Base-by-base conservation (phyloP, 352 stramenopile species). In the Halophytophthora polymorphica region DNA sequence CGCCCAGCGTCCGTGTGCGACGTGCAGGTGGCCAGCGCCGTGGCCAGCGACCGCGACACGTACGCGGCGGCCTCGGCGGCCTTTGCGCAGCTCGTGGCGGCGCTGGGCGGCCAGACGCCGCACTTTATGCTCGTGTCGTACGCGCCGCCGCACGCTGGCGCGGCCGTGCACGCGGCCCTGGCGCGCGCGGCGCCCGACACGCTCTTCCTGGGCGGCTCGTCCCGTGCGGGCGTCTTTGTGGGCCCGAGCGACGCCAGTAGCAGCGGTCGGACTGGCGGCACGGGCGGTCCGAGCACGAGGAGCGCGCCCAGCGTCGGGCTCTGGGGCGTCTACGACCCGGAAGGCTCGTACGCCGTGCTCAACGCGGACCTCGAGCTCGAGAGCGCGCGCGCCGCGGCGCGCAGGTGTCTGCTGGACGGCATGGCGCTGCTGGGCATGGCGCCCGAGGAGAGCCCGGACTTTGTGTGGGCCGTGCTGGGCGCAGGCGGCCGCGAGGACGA, bases 81-180 rank as follows among this genome's bases (percentile, higher is more conserved):
- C 7, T 94, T 88, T 53, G 33, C 64, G 13, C 71, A 73, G 23
- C 76, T 94, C 8, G 64, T 78, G 25, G 66, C 46, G 31, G 64
- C 77, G 23, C 67, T 94, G 2, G 70, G 79, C 11, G 77, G 81
- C 25, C 59, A 73, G n/a, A 60, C 66, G 22, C 83, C 83, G 15
- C 79, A 90, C 41, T 86, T 94, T 36, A 89, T 89, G 75, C 67
- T 90, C 45, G 73, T 92, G 12, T 74, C 81, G 23, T 94, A 91
- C 64, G 88, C 81, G 18, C 67, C 75, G 23, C 66, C 72, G 40
- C 82, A 91, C 63, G 54, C 69, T 37, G 77, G 76, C 21, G 49
- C 69, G 15, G 45, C 61, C 18, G 69, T 91, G 13, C 78, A 89
- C 56, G 67, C 80, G 43, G 76, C 78, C 12, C 65, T 94, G 1